A percentile compares a stretch with the other conserved stretches of the same genome.
Evolutionary conservation across 345 rosid genomes (phyloP).

Genomic region (Cardamine occulta): DNA sequence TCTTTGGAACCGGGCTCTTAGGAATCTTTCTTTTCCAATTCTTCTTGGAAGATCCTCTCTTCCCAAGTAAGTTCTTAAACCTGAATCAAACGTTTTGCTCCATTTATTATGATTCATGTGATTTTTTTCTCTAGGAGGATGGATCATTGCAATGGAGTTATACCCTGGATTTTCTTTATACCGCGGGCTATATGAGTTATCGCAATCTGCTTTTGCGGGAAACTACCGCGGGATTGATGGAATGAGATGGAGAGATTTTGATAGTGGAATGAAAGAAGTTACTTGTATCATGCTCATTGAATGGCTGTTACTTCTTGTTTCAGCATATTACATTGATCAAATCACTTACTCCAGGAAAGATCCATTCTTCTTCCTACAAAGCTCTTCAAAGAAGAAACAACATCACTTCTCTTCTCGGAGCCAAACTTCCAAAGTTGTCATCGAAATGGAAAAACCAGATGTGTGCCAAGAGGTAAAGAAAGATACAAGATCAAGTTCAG

Average conservation of each 20-base stretch:
- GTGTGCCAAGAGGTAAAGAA: conserved; percentile 80
- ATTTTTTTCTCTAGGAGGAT: conserved; percentile 52
- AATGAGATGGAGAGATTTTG: conserved; percentile 75
- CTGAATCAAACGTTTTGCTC: neutral
- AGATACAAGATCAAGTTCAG: neutral
- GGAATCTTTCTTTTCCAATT: conserved; percentile 77
- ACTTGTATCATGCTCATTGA: conserved; percentile 71
- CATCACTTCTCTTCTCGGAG: conserved; percentile 42
- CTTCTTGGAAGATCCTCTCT: conserved; percentile 68
- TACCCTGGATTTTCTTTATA: conserved; percentile 89
- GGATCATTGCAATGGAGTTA: conserved; percentile 77
- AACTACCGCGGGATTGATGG: conserved; percentile 63
- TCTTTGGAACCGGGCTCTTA: conserved; percentile 88
- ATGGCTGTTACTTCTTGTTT: conserved; percentile 68
- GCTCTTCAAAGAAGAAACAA: conserved; percentile 47
- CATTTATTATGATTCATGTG: conserved; percentile 7
- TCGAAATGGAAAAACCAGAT: conserved; percentile 82
- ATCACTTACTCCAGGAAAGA: conserved; percentile 59
- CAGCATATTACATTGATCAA: conserved; percentile 78
- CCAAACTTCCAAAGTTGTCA: conserved; percentile 70
- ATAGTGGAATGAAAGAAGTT: conserved; percentile 74
- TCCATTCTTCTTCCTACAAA: conserved; percentile 62
- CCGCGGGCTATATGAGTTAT: conserved; percentile 88
- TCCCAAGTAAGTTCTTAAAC: conserved; percentile 67
- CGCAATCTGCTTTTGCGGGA: conserved; percentile 61